phyloP scores from a whole-genome alignment of 345 rosid species.

The Populus nigra region DNA sequence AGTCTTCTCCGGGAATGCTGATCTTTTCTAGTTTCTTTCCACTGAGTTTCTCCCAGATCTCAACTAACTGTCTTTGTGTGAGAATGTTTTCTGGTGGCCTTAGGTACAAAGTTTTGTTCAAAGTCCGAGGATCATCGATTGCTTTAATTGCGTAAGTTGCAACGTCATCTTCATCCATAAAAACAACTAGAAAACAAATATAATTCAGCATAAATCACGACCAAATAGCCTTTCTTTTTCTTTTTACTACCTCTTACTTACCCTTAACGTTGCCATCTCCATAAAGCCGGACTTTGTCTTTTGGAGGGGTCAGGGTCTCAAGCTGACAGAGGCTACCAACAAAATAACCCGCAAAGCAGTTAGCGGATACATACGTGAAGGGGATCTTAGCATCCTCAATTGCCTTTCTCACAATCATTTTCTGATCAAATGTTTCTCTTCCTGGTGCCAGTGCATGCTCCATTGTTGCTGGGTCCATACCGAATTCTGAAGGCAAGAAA shows the following conservation, averaged over 20 bases:
- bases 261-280: conserved; percentile 82
- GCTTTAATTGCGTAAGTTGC: conserved; percentile 63
- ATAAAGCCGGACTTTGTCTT: conserved; percentile 41
- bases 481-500: conserved; percentile 87
- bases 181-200: conserved; percentile 37
- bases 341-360: conserved; percentile 80
- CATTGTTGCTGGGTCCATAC: conserved; percentile 82
- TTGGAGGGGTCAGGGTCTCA: conserved; percentile 62
- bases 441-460: conserved; percentile 73
- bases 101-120: conserved; percentile 61
- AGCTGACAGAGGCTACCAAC: conserved; percentile 68
- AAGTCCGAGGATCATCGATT: conserved; percentile 59
- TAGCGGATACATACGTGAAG: conserved; percentile 62
- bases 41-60: conserved; percentile 65
- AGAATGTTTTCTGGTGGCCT: conserved; percentile 58
- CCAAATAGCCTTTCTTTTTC: background rate
- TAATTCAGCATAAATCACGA: background rate
- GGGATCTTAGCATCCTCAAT: conserved; percentile 78
- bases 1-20: conserved; percentile 42
- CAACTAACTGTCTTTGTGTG: conserved; percentile 52
- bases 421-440: conserved; percentile 70
- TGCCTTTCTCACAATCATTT: conserved; percentile 71
- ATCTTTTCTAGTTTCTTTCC: conserved; percentile 48
- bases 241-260: background rate
- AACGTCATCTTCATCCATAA: conserved; percentile 66